Conservation (phyloP, 345 rosid species). For the Syzygium aromaticum region DNA sequence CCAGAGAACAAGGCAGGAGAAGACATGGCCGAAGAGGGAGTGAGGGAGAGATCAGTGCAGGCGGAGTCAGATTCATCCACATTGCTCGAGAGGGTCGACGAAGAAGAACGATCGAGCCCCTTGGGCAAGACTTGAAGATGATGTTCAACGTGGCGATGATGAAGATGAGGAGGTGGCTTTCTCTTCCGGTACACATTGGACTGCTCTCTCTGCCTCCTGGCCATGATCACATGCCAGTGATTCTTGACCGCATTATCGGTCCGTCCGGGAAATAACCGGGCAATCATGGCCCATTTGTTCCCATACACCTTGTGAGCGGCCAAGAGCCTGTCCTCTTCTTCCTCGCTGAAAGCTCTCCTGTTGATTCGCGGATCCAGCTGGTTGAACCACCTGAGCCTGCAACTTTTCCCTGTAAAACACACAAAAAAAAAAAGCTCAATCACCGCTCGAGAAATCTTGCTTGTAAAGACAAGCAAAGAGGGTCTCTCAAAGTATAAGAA, state of each 20-base stretch:
- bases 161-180: neutral
- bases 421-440: neutral
- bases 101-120: neutral
- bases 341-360: slow-evolving; percentile 30
- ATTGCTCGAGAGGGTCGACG: slow-evolving; percentile 4
- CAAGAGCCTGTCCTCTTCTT: slow-evolving; percentile 32
- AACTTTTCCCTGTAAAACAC: slow-evolving; percentile 30
- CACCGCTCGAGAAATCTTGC: neutral
- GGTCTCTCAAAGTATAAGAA: neutral
- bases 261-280: slow-evolving; percentile 12
- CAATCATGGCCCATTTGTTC: slow-evolving; percentile 36
- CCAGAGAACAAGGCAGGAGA: neutral
- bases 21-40: slow-evolving; percentile 4
- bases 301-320: slow-evolving; percentile 33
- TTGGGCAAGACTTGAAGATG: neutral
- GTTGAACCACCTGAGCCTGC: slow-evolving; percentile 45
- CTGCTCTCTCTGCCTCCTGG: slow-evolving; percentile 11
- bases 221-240: slow-evolving; percentile 16
- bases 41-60: slow-evolving; percentile 9
- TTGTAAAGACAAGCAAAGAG: neutral
- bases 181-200: slow-evolving; percentile 1
- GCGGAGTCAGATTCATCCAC: slow-evolving; percentile 7
- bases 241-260: slow-evolving; percentile 18
- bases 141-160: neutral
- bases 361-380: slow-evolving; percentile 42